Percentiles rank a stretch among this genome's conserved stretches.
Conservation (phyloP, 164 flowering plant genomes). For the Liquidambar formosana region DNA sequence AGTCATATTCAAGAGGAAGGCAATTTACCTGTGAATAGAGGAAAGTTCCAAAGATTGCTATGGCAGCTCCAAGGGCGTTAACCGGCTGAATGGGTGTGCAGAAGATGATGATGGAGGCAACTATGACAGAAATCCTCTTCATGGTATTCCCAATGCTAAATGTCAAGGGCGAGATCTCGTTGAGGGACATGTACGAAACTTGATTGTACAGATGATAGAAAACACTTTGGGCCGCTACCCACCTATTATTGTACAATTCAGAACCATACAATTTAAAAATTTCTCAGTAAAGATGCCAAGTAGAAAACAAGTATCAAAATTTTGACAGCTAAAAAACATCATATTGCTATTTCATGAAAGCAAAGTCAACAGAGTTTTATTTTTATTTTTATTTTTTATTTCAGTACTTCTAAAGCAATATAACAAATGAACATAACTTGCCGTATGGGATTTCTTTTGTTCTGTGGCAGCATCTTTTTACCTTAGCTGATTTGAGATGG, state of each 20-base stretch:
- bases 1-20: background rate
- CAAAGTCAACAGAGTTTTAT: too few species aligned
- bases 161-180: slow-evolving; percentile 37
- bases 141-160: slow-evolving; percentile 39
- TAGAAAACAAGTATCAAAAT: too few species aligned
- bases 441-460: too few species aligned
- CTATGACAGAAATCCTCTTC: slow-evolving; percentile 36
- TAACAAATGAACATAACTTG: too few species aligned
- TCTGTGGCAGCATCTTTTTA: too few species aligned
- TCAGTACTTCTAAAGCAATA: too few species aligned
- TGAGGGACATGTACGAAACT: slow-evolving; percentile 38
- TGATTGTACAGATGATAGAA: slow-evolving; percentile 40
- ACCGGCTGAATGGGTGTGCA: slow-evolving; percentile 31
- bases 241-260: slow-evolving; percentile 17
- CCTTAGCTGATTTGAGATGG: too few species aligned
- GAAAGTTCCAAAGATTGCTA: slow-evolving; percentile 35
- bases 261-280: background rate
- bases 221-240: slow-evolving; percentile 37
- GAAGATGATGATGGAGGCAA: slow-evolving; percentile 37
- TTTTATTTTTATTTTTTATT: too few species aligned
- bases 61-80: too few species aligned
- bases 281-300: too few species aligned
- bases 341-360: too few species aligned
- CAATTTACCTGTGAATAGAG: slow-evolving; percentile 34
- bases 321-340: too few species aligned